Conservation (phyloP, 169 alveolate genomes). For the Babesia divergens region DNA sequence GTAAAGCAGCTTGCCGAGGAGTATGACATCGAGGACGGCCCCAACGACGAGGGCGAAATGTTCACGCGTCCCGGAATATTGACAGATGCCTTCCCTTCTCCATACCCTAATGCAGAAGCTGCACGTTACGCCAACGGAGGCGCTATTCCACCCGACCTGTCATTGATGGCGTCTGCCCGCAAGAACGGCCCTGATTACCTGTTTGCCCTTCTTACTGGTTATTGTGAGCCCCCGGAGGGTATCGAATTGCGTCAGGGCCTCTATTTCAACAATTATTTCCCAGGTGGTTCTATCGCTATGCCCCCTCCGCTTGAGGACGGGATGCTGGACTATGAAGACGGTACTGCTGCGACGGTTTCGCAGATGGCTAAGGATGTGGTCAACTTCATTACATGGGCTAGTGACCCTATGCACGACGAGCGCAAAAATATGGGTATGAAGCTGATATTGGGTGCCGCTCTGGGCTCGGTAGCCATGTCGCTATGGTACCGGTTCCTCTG, state of each 20-base stretch:
- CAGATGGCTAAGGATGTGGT: slow-evolving; percentile 91
- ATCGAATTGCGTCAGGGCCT: slow-evolving; percentile 92
- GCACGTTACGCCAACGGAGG: slow-evolving; percentile 96
- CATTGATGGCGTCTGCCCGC: slow-evolving; percentile 88
- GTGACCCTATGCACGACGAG: slow-evolving; percentile 86
- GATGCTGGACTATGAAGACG: slow-evolving; percentile 94
- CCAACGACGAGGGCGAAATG: slow-evolving; percentile 85
- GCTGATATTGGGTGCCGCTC: slow-evolving; percentile 73
- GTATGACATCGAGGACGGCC: slow-evolving; percentile 85
- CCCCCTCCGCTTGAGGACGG: slow-evolving; percentile 96
- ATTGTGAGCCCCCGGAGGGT: slow-evolving; percentile 94
- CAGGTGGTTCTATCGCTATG: slow-evolving; percentile 96
- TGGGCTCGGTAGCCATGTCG: slow-evolving; percentile 77
- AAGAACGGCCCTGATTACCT: slow-evolving; percentile 91
- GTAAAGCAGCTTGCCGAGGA: slow-evolving; percentile 85
- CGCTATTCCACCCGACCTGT: slow-evolving; percentile 93
- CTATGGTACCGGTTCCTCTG: slow-evolving; percentile 85
- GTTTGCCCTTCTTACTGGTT: slow-evolving; percentile 91
- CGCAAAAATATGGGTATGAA: slow-evolving; percentile 78
- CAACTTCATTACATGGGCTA: slow-evolving; percentile 82
- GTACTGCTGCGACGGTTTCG: slow-evolving; percentile 95
- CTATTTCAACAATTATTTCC: slow-evolving; percentile 92
- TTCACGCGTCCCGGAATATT: slow-evolving; percentile 81
- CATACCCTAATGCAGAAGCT: slow-evolving; percentile 86
- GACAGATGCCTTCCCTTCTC: slow-evolving; percentile 84